A percentile compares a stretch with the other conserved stretches of the same genome.
Conservation (phyloP, 78 protist species). For the Dictyostelium intermedium region DNA sequence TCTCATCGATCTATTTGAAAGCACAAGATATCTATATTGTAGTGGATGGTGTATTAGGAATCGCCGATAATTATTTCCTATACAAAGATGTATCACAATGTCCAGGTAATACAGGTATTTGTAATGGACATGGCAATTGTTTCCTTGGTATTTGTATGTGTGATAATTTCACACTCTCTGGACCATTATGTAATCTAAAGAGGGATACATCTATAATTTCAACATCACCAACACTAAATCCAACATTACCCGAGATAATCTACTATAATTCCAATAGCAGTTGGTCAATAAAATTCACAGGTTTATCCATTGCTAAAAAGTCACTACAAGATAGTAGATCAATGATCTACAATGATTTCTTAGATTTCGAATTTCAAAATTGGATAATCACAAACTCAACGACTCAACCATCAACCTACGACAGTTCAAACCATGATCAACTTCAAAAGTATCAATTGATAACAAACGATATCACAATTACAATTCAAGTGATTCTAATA, state of each 20-base stretch:
- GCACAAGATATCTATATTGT: constrained; percentile 2
- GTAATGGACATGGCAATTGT: not conserved
- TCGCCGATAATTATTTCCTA: not conserved
- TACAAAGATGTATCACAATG: not conserved
- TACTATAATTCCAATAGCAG: not conserved
- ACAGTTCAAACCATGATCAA: not conserved
- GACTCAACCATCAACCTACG: not conserved
- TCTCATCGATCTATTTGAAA: not conserved
- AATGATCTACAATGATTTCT: not conserved
- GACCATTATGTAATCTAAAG: not conserved
- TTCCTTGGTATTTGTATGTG: not conserved
- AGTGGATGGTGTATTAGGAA: not conserved
- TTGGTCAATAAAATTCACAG: not conserved
- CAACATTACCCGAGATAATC: not conserved
- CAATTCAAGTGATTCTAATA: not conserved
- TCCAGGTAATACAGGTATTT: not conserved
- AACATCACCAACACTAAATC: not conserved
- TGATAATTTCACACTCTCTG: not conserved
- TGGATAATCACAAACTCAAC: not conserved
- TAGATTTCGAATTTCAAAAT: not conserved
- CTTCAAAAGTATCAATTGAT: not conserved
- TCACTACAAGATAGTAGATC: not conserved
- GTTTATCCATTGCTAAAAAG: not conserved
- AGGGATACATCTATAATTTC: not conserved
- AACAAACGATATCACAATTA: not conserved